Conservation (phyloP, 495 filamentous ascomycete species). For the Astrothelium subdiscretum region DNA sequence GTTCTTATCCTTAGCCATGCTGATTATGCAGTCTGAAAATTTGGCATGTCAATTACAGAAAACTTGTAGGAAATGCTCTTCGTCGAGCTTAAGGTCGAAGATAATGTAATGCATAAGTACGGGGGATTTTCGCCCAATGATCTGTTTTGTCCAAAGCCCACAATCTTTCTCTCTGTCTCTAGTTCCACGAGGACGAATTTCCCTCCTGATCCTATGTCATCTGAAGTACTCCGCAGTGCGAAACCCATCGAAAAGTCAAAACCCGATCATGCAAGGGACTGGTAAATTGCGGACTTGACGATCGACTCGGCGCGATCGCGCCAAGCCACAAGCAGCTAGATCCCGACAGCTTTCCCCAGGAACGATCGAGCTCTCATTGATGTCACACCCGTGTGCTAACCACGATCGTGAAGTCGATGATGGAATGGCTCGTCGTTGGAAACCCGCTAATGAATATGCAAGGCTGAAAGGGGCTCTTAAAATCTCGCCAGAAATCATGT, state of each 20-base stretch:
- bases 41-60: too few relatives aligned
- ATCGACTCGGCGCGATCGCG: background rate
- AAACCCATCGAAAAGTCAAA: background rate
- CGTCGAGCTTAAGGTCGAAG: too few relatives aligned
- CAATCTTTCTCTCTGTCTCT: too few relatives aligned
- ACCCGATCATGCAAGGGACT: background rate
- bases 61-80: too few relatives aligned
- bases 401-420: slow-evolving; percentile 1
- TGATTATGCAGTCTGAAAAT: too few relatives aligned
- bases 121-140: too few relatives aligned
- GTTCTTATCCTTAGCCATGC: too few relatives aligned
- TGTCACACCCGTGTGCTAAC: slow-evolving; percentile 1
- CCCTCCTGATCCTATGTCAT: too few relatives aligned
- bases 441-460: background rate
- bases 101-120: too few relatives aligned
- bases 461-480: background rate
- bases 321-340: background rate
- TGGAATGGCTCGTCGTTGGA: background rate
- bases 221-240: too few relatives aligned
- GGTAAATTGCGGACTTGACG: background rate
- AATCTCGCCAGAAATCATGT: background rate
- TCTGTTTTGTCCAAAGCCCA: too few relatives aligned
- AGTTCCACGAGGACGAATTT: too few relatives aligned
- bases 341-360: background rate
- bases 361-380: background rate